These are phyloP conservation scores for Arthrinium puccinioides DNA, from an alignment of 2,329 filamentous ascomycete genomes.

Conservation along the genomic window DNA sequence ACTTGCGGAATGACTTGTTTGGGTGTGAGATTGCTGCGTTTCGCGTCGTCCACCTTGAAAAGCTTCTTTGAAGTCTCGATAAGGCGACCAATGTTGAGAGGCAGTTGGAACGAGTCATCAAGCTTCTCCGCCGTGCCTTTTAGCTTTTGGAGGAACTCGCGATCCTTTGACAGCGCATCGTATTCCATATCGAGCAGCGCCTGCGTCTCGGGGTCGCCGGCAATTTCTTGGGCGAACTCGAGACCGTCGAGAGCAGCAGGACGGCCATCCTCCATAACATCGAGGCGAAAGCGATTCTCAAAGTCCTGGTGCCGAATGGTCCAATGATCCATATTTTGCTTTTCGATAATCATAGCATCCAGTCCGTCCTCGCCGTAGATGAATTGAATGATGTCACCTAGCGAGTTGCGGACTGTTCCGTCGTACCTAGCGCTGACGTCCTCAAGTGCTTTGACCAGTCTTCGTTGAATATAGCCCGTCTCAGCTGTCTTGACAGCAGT, in stretches of 20 bases:
- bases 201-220: slow-evolving; percentile 83
- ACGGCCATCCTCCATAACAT: slow-evolving; percentile 55
- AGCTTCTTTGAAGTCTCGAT: slow-evolving; percentile 85
- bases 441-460: slow-evolving; percentile 95
- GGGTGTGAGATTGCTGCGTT: slow-evolving; percentile 84
- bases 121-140: slow-evolving; percentile 58
- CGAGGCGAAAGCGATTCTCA: slow-evolving; percentile 73
- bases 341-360: slow-evolving; percentile 89
- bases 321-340: slow-evolving; percentile 82
- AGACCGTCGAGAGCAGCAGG: slow-evolving; percentile 1
- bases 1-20: slow-evolving; percentile 79
- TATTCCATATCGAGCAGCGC: slow-evolving; percentile 82
- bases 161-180: slow-evolving; percentile 68
- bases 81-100: slow-evolving; percentile 84
- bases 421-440: slow-evolving; percentile 98
- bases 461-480: slow-evolving; percentile 97
- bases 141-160: slow-evolving; percentile 64
- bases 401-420: slow-evolving; percentile 91
- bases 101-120: slow-evolving; percentile 82
- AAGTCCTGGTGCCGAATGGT: slow-evolving; percentile 73
- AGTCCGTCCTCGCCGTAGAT: slow-evolving; percentile 96
- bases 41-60: slow-evolving; percentile 81
- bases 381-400: slow-evolving; percentile 95
- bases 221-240: slow-evolving; percentile 73
- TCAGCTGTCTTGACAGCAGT: slow-evolving; percentile 99